Evolutionary conservation across 441 rosid species (phyloP).

Genomic region (Croton laevigatus): DNA sequence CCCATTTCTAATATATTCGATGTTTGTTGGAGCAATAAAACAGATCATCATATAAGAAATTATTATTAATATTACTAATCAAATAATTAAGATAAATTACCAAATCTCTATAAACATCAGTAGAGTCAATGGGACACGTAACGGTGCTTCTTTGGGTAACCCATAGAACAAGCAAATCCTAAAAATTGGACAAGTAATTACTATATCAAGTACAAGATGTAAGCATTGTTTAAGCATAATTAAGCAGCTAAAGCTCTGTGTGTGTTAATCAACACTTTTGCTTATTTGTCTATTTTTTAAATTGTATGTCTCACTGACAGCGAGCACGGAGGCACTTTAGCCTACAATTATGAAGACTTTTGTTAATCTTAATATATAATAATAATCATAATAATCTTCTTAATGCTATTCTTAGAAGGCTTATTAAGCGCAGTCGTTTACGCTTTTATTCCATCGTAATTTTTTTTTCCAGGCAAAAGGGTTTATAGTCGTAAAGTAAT

Average conservation of each 20-base stretch:
- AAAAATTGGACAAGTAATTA: constrained; percentile 22
- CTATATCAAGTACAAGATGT: constrained; percentile 20
- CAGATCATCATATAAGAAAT: constrained; percentile 17
- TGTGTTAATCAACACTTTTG: neutral
- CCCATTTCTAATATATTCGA: constrained; percentile 13
- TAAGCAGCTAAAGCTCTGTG: neutral
- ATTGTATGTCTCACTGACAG: constrained; percentile 13
- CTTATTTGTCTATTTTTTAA: constrained; percentile 10
- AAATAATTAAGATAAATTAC: neutral
- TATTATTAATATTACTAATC: neutral
- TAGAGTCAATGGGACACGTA: constrained; percentile 32
- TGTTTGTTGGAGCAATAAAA: constrained; percentile 23
- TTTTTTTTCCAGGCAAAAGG: too few species aligned
- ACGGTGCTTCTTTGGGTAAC: constrained; percentile 26
- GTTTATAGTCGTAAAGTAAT: too few species aligned
- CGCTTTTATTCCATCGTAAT: too few species aligned
- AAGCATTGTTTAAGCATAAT: constrained; percentile 15
- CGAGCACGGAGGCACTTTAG: constrained; percentile 16
- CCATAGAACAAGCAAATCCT: constrained; percentile 27
- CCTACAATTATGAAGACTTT: neutral
- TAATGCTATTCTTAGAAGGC: neutral
- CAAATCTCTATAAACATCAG: neutral
- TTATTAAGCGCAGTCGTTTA: neutral
- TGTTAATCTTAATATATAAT: neutral
- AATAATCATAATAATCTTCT: neutral